Evolutionary conservation across 495 filamentous ascomycete species (phyloP), one percentile per base, ranked within the genome.

Genomic region (Penicillium longicatenatum): DNA sequence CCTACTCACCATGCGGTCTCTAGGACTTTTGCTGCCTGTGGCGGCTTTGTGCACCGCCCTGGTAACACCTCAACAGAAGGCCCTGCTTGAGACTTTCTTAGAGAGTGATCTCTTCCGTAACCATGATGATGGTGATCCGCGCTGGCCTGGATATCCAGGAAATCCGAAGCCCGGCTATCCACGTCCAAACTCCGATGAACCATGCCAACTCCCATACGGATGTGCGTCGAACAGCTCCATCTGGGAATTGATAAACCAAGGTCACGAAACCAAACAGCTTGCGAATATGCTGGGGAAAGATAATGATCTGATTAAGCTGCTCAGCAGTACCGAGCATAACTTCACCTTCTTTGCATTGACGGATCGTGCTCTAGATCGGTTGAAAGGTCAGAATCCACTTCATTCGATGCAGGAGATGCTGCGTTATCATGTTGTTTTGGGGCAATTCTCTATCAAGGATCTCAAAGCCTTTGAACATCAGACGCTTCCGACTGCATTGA

Each of bases 331-430:
- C 6, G 64, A 78, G 21, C 71, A 79, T 17, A 92, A 94, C 64
- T 80, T 86, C 65, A 96, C 92, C 4, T 68, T 92, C 58, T 94
- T 97, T 62, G 87, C 89, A 20, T 91, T 92, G 2, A 86, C 83
- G 4, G 86, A 96, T 70, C 71, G 73, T 33, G 91, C 89, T 24
- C 89, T 94, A 54, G 81, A 86, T 49, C 85, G 84, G 69, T 79
- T 92, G 57, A 86, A 83, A 7, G 54, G 45, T 14, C 21, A 58
- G 41, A 71, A 83, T 41, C 58, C 69, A 64, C 67, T 69, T 74
- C 49, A 63, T 52, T 79, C 82, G 1, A 79, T 83, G 4, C 84
- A 86, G 63, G 85, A 89, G 62, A 70, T 87, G 52, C 62, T 94
- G 57, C 82, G 86, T 66, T 96, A 96, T 71, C 91, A 96, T 66